Conservation (phyloP, 257 asterid species). For the Fraxinus americana region DNA sequence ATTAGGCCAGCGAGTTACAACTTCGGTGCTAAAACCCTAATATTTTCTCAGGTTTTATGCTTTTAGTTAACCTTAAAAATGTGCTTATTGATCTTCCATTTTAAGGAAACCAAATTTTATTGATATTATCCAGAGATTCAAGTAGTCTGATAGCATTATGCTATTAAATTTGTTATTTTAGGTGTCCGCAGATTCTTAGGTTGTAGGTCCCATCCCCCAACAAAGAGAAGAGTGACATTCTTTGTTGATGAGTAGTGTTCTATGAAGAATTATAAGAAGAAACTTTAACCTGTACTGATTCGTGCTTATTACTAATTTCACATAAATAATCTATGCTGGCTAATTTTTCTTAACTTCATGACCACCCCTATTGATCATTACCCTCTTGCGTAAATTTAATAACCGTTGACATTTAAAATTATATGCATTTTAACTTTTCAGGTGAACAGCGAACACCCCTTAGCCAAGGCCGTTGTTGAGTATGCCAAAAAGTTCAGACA, state of each 20-base stretch:
- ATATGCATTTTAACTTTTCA: conserved; percentile 21
- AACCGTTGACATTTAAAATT: neutral
- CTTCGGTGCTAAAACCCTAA: neutral
- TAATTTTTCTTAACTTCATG: neutral
- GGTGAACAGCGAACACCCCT: conserved; percentile 90
- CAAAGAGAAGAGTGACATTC: neutral
- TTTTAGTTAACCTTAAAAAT: neutral
- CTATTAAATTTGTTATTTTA: neutral
- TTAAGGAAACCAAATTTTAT: neutral
- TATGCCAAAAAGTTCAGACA: conserved; percentile 50
- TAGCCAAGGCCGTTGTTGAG: conserved; percentile 74
- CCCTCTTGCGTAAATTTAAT: neutral
- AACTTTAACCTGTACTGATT: neutral
- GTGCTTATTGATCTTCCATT: neutral
- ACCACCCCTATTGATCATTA: too few relatives aligned
- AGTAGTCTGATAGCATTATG: neutral
- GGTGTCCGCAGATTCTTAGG: neutral
- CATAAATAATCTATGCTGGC: neutral
- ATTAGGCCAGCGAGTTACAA: neutral
- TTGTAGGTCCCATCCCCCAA: neutral
- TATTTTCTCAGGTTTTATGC: neutral
- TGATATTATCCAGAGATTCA: neutral
- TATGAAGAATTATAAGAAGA: neutral
- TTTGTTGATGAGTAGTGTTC: too few relatives aligned
- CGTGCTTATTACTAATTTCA: neutral